Evolutionary conservation across 192 early-diverging fungal genomes (phyloP), one percentile per base, ranked within the genome.

Genomic region (Coemansia sp.): DNA sequence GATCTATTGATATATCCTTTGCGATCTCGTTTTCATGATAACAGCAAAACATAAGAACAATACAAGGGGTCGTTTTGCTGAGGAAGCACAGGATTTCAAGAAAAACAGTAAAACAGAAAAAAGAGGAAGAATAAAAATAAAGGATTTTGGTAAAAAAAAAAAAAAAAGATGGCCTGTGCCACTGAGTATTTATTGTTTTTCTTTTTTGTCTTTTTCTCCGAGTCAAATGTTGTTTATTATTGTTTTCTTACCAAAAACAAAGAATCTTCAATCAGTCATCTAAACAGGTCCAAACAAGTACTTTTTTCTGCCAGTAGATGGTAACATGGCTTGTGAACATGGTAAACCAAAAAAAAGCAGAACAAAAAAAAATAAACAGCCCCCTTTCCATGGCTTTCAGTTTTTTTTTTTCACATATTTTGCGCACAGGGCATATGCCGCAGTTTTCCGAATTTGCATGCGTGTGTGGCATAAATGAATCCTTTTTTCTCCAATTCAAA

Each of bases 331-430:
- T 48, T 48, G 45, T 48, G 45, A 8, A 15, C 45, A 12, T 15
- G 28, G 37, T 11, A 7, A 41, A 41, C 37, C 37, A 61, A 43
- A 51, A n/a, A 52, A 38, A 55, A 66, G 28, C 22, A 36, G 3
- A 61, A 38, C 5, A n/a, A 51, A 51, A 66, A 51, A n/a, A 14
- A 17, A 52, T 15, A 48, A 48, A 48, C 45, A 48, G 39, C 39
- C 9, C 39, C 39, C 9, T 41, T 11, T 41, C 39, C 3, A 2
- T 20, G 18, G 14, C 39, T 37, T 52, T 37, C 52, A 3, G 17
- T 36, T 20, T 61, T 48, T 20, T 61, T 48, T 68, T 69, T 69
- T 37, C 41, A 38, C 12, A n/a, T 39, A n/a, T 54, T 54, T 54
- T 54, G 39, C 45, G 45, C 45, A 48, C 45, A 48, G 45, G 45